A percentile compares a stretch with the other conserved stretches of the same genome.
Conservation (phyloP, 495 filamentous ascomycete genomes). For the Jackrogersella multiformis region DNA sequence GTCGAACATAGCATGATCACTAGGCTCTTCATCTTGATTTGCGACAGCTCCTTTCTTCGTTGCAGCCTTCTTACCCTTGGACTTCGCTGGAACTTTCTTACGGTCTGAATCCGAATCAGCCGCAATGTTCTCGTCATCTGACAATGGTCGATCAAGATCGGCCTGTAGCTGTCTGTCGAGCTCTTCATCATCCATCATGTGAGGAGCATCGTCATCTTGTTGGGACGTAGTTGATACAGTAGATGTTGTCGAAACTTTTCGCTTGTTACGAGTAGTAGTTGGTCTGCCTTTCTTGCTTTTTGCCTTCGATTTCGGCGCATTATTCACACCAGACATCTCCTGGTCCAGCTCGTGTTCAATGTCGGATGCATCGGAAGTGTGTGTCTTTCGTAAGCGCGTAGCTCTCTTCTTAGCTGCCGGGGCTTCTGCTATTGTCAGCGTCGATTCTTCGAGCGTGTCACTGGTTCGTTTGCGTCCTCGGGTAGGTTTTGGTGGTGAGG, state of each 20-base stretch:
- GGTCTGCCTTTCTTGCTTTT: slow-evolving; percentile 48
- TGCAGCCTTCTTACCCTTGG: slow-evolving; percentile 49
- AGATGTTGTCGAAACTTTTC: slow-evolving; percentile 63
- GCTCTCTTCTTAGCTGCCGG: slow-evolving; percentile 74
- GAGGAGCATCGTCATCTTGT: slow-evolving; percentile 48
- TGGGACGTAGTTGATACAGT: slow-evolving; percentile 50
- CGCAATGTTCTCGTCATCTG: slow-evolving; percentile 61
- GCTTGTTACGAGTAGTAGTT: slow-evolving; percentile 53
- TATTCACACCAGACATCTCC: slow-evolving; percentile 47
- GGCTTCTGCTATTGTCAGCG: slow-evolving; percentile 51
- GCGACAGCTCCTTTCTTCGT: slow-evolving; percentile 8
- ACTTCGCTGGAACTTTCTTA: slow-evolving; percentile 44
- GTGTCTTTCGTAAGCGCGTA: slow-evolving; percentile 58
- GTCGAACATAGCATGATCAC: slow-evolving; percentile 58
- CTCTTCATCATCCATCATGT: slow-evolving; percentile 67
- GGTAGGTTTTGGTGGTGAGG: slow-evolving; percentile 52
- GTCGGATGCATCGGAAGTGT: slow-evolving; percentile 36
- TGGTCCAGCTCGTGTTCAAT: slow-evolving; percentile 42
- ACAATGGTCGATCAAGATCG: slow-evolving; percentile 68
- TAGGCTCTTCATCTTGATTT: slow-evolving; percentile 27
- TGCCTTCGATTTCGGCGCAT: slow-evolving; percentile 36
- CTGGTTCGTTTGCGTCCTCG: slow-evolving; percentile 73
- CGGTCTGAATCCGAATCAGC: slow-evolving; percentile 50
- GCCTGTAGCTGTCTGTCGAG: slow-evolving; percentile 74
- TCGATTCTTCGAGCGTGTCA: slow-evolving; percentile 63